Evolutionary conservation across 495 filamentous ascomycete species (phyloP).

Genomic region (Daldinia vernicosa): DNA sequence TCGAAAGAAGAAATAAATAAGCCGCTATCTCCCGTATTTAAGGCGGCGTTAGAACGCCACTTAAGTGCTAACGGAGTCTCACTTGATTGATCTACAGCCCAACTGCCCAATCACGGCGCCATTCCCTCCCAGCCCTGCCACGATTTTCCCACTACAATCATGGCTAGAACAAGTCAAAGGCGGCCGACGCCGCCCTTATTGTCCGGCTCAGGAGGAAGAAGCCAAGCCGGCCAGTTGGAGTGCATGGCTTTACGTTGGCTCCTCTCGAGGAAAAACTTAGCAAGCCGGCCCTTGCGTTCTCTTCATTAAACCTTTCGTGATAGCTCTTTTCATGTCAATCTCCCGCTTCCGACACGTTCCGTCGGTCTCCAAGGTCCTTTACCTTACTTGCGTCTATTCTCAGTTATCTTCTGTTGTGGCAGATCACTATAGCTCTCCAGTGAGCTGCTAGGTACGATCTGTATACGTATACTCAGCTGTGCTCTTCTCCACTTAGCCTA

Average conservation of each 20-base stretch:
- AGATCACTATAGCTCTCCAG: constrained; percentile 40
- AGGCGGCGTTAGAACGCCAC: constrained; percentile 41
- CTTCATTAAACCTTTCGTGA: constrained; percentile 35
- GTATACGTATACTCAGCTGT: constrained; percentile 14
- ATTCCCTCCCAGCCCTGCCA: constrained; percentile 39
- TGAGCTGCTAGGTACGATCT: constrained; percentile 23
- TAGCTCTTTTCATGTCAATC: constrained; percentile 38
- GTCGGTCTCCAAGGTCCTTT: constrained; percentile 27
- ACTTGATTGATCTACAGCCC: constrained; percentile 46
- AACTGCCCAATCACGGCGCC: constrained; percentile 45
- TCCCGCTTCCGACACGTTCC: constrained; percentile 43
- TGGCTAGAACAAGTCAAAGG: constrained; percentile 37
- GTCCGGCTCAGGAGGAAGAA: constrained; percentile 40
- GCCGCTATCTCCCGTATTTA: constrained; percentile 38
- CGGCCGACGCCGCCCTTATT: constrained; percentile 40
- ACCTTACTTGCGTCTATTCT: constrained; percentile 27
- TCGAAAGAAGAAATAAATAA: constrained; percentile 34
- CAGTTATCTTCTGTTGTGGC: constrained; percentile 30
- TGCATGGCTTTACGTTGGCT: constrained; percentile 38
- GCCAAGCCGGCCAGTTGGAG: constrained; percentile 36
- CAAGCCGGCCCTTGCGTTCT: constrained; percentile 41
- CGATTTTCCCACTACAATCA: constrained; percentile 39
- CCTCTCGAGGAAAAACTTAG: constrained; percentile 27
- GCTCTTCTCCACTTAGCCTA: constrained; percentile 31
- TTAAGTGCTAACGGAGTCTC: constrained; percentile 44